A percentile compares a stretch with the other conserved stretches of the same genome.
These are phyloP conservation scores for Metschnikowia similis DNA, from an alignment of 805 yeast genomes.

Conservation along the genomic window DNA sequence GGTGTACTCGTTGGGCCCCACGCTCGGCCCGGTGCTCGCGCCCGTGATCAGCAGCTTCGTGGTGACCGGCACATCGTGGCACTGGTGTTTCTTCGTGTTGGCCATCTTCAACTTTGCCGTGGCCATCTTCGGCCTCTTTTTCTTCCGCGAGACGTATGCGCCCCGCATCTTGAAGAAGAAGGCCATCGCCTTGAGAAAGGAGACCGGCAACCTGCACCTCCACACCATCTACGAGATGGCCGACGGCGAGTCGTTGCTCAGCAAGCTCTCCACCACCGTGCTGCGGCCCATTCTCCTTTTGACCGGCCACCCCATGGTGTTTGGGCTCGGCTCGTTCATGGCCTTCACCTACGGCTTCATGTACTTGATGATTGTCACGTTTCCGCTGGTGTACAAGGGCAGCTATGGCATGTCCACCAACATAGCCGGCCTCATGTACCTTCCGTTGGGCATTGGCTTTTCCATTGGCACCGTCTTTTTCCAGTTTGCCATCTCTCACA, in stretches of 20 bases:
- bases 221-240: slow-evolving; percentile 62
- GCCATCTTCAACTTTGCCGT: slow-evolving; percentile 54
- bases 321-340: slow-evolving; percentile 58
- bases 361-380: slow-evolving; percentile 59
- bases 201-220: slow-evolving; percentile 51
- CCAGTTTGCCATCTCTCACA: slow-evolving; percentile 40
- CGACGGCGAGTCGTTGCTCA: slow-evolving; percentile 39
- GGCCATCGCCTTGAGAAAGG: slow-evolving; percentile 45
- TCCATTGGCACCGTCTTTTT: slow-evolving; percentile 46
- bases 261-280: slow-evolving; percentile 42
- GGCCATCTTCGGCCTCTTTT: slow-evolving; percentile 42
- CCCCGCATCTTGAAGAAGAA: slow-evolving; percentile 48
- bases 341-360: slow-evolving; percentile 65
- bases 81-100: slow-evolving; percentile 64
- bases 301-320: slow-evolving; percentile 57
- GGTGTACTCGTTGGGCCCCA: slow-evolving; percentile 56
- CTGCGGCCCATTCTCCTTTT: slow-evolving; percentile 53
- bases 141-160: slow-evolving; percentile 56
- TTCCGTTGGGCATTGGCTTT: slow-evolving; percentile 56
- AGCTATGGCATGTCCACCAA: slow-evolving; percentile 46
- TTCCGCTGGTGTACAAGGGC: slow-evolving; percentile 49
- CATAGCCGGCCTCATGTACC: slow-evolving; percentile 54
- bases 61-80: slow-evolving; percentile 49
- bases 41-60: slow-evolving; percentile 58
- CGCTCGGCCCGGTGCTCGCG: slow-evolving; percentile 65